phyloP scores from a whole-genome alignment of 192 early-diverging fungal genomes.

The Mortierella alpina region DNA sequence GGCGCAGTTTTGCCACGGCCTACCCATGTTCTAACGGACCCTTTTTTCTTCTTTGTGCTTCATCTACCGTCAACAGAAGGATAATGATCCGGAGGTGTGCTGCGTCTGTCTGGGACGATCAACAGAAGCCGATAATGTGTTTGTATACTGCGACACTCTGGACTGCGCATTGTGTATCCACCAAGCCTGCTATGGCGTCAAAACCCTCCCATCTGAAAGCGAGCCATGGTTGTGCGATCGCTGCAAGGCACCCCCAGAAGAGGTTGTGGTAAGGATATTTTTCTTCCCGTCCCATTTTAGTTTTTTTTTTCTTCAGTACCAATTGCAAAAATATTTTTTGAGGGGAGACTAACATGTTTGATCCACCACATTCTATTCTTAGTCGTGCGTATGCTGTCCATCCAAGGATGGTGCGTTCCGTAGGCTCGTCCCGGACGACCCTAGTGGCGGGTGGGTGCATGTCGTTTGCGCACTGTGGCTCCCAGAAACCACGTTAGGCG shows the following conservation, averaged over 20 bases:
- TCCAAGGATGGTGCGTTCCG: slow-evolving; percentile 60
- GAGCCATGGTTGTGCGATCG: slow-evolving; percentile 61
- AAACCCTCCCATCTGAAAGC: slow-evolving; percentile 39
- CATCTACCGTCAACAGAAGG: slow-evolving; percentile 51
- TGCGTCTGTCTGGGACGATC: slow-evolving; percentile 62
- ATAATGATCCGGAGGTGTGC: slow-evolving; percentile 63
- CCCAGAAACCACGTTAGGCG: slow-evolving; percentile 57
- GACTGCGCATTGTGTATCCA: slow-evolving; percentile 35
- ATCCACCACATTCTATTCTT: slow-evolving; percentile 28
- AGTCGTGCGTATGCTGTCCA: slow-evolving; percentile 57
- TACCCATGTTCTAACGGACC: no score
- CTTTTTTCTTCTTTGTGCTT: slow-evolving; percentile 1
- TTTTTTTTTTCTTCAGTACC: neutral
- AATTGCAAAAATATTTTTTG: neutral
- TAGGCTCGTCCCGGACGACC: slow-evolving; percentile 43
- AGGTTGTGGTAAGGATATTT: slow-evolving; percentile 54
- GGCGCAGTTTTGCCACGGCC: neutral
- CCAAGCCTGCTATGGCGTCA: slow-evolving; percentile 58
- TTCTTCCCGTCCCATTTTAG: neutral
- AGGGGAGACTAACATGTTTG: no score
- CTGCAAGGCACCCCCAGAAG: slow-evolving; percentile 53
- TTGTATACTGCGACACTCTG: slow-evolving; percentile 65
- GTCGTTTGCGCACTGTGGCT: slow-evolving; percentile 64
- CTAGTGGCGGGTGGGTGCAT: slow-evolving; percentile 57
- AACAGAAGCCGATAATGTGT: slow-evolving; percentile 57